Base-by-base conservation (phyloP, 2,329 filamentous ascomycete genomes). In the Exserohilum turcica region DNA sequence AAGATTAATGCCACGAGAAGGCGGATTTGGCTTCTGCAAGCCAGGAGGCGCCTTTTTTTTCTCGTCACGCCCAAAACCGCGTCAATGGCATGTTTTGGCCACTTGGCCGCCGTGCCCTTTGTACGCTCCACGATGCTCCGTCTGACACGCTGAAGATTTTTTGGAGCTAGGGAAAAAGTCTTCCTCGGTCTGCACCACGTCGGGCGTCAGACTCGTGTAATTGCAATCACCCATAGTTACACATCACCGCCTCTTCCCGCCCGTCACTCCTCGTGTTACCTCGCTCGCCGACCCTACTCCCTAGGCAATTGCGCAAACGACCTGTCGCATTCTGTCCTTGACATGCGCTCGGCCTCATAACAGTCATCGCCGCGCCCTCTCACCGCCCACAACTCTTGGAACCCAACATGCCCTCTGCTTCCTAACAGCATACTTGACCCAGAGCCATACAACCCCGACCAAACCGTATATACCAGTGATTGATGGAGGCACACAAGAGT, bases 401-500 rank as follows among this genome's bases (percentile, higher is more conserved):
- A 45, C 46, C 51, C 53, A 52, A 55, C 50, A 70, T 71, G 67
- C 58, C 43, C 53, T 21, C 36, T 43, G 36, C 40, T 55, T 62
- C 57, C 24, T 18, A 28, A 54, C 67, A 56, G 64, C 48, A 56
- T 27, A 54, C 43, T 43, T 48, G 46, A 39, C 53, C 36, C 28
- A 42, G 33, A 19, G 43, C 37, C 45, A 59, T 35, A 47, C 48
- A 54, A 35, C 53, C 43, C 35, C 40, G 29, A 37, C 33, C 27
- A 53, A 44, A 48, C 44, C 29, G 43, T 37, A 54, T 18, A 43
- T 28, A 43, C 32, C 38, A 39, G 27, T 53, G 43, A 49, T 54
- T 31, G 31, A 73, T 74, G 71, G 71, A 72, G 54, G 51, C 70
- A 47, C 57, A 67, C 48, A 56, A 69, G 59, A 64, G 63, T 53